Conservation (phyloP, 169 alveolate genomes). For the Perkinsus olseni region DNA sequence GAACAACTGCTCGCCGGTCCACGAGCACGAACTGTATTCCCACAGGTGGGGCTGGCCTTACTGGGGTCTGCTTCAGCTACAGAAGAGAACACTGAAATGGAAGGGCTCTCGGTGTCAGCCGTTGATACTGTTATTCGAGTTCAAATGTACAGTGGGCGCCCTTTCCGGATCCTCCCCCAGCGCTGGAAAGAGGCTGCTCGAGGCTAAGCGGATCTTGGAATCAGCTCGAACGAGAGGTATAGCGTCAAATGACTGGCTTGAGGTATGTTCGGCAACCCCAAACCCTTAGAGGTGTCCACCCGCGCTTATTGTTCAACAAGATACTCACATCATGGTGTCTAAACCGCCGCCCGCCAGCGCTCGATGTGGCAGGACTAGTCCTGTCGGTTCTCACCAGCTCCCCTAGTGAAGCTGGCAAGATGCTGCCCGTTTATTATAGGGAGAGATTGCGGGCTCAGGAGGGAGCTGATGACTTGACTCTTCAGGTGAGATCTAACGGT, state of each 20-base stretch:
- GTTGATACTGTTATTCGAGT: not conserved
- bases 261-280: not conserved
- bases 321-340: not conserved
- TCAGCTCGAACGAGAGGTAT: not conserved
- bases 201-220: not conserved
- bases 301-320: no score
- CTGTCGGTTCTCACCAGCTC: not conserved
- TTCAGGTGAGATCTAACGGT: not conserved
- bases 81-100: not conserved
- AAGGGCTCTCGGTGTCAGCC: not conserved
- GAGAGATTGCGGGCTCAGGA: not conserved
- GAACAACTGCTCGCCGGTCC: no score
- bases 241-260: not conserved
- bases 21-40: not conserved
- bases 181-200: not conserved
- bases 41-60: not conserved
- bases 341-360: not conserved
- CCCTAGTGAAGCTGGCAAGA: not conserved
- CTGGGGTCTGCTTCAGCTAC: no score
- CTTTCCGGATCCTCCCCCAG: not conserved
- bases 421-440: not conserved
- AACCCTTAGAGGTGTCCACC: no score
- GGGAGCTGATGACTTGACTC: not conserved
- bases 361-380: not conserved
- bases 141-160: not conserved